A percentile compares a stretch with the other conserved stretches of the same genome.
phyloP scores from a whole-genome alignment of 2,329 filamentous ascomycete species.

The Dactylellina drechsleri region DNA sequence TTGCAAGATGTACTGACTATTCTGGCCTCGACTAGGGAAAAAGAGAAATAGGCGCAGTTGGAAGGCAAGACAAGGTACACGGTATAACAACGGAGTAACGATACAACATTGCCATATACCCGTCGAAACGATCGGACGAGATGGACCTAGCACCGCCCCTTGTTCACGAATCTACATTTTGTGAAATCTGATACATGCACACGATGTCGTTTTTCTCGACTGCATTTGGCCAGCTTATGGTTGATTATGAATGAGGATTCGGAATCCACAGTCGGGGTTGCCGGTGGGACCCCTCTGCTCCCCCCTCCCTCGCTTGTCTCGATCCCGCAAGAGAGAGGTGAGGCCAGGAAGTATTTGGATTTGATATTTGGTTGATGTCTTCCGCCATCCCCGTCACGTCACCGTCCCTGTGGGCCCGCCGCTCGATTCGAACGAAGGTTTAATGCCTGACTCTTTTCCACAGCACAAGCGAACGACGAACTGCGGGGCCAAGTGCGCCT shows the following conservation, averaged over 20 bases:
- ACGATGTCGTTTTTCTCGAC: not conserved
- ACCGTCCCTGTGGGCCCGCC: slow-evolving; percentile 31
- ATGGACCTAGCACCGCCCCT: slow-evolving; percentile 17
- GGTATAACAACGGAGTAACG: not conserved
- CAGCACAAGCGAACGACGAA: too few relatives aligned
- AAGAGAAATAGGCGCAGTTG: slow-evolving; percentile 1
- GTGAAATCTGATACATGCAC: too few relatives aligned
- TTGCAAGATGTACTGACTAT: slow-evolving; percentile 9
- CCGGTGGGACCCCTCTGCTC: not conserved
- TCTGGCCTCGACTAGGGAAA: not conserved
- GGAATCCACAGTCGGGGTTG: not conserved
- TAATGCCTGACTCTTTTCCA: not conserved
- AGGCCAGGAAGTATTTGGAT: slow-evolving; percentile 38
- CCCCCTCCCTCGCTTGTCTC: slow-evolving; percentile 6
- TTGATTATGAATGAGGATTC: too few relatives aligned
- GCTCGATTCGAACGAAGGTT: not conserved
- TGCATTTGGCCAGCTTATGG: not conserved
- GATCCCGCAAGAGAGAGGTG: not conserved
- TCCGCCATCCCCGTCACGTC: slow-evolving; percentile 30
- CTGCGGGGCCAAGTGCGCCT: slow-evolving; percentile 35
- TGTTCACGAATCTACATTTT: too few relatives aligned
- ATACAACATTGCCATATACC: not conserved
- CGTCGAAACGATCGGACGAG: slow-evolving; percentile 5
- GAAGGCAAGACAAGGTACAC: not conserved
- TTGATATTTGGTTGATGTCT: slow-evolving; percentile 28